These are phyloP conservation scores for Alternaria panax DNA, from an alignment of 2,329 filamentous ascomycete genomes.

Conservation along the genomic window DNA sequence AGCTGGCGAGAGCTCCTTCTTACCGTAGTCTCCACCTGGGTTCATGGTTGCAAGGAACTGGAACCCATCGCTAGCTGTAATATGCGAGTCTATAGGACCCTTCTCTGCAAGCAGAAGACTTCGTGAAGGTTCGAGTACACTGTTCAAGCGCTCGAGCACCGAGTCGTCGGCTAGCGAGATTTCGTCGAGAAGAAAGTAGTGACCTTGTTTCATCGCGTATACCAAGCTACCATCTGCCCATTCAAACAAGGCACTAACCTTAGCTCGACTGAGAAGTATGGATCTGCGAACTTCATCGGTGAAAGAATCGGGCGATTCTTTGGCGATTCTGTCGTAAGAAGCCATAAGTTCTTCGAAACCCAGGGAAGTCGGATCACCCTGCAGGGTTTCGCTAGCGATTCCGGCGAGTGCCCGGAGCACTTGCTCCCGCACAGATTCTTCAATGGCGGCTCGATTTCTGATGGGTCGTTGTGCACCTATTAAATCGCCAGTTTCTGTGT, in stretches of 20 bases:
- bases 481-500: constrained; percentile 95
- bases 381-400: constrained; percentile 10
- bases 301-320: constrained; percentile 56
- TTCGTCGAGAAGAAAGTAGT: constrained; percentile 94
- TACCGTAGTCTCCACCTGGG: constrained; percentile 96
- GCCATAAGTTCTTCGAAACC: constrained; percentile 60
- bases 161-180: constrained; percentile 98
- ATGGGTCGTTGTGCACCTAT: constrained; percentile 95
- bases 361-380: constrained; percentile 16
- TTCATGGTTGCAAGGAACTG: constrained; percentile 99
- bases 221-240: constrained; percentile 96
- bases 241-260: constrained; percentile 88
- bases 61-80: constrained; percentile 79
- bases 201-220: constrained; percentile 87
- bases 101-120: constrained; percentile 93
- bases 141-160: constrained; percentile 94
- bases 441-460: constrained; percentile 78
- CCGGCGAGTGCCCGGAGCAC: constrained; percentile 55
- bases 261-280: constrained; percentile 61
- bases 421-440: constrained; percentile 70
- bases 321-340: constrained; percentile 64
- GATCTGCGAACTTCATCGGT: constrained; percentile 50
- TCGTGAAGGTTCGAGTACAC: constrained; percentile 87
- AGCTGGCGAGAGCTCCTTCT: constrained; percentile 94
- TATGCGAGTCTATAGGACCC: constrained; percentile 80